These are phyloP conservation scores for Aureobasidium subglaciale DNA, from an alignment of 2,329 filamentous ascomycete species.

Conservation along the genomic window DNA sequence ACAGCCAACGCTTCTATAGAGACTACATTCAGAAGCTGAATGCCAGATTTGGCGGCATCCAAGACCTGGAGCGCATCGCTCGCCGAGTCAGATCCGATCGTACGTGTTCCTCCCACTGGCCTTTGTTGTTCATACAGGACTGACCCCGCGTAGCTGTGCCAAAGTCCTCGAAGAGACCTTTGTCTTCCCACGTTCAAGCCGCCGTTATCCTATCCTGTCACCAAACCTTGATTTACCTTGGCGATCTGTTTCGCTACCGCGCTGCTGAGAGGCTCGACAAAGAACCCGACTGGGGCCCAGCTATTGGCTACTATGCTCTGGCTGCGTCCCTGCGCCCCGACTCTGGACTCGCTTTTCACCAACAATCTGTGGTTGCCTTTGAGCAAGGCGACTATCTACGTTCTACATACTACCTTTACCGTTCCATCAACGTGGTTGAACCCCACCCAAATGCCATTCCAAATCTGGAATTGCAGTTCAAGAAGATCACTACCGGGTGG, in stretches of 20 bases:
- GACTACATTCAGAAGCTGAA: conserved; percentile 74
- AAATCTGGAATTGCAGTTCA: conserved; percentile 77
- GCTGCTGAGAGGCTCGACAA: conserved; percentile 64
- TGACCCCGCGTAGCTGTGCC: background rate
- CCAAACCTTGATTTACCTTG: conserved; percentile 74
- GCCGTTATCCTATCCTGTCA: conserved; percentile 50
- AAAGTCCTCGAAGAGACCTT: background rate
- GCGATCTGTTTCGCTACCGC: conserved; percentile 84
- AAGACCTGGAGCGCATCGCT: conserved; percentile 53
- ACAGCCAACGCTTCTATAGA: conserved; percentile 81
- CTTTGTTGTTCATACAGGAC: background rate
- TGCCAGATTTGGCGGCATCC: conserved; percentile 48
- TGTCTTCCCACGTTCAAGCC: background rate
- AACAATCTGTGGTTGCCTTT: conserved; percentile 78
- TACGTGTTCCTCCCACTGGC: background rate
- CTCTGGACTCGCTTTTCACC: conserved; percentile 79
- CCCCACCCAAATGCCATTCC: conserved; percentile 66
- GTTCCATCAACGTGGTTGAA: conserved; percentile 65
- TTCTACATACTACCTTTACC: conserved; percentile 83
- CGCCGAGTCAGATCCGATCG: conserved; percentile 23
- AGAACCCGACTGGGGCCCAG: conserved; percentile 68
- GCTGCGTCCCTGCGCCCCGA: conserved; percentile 71
- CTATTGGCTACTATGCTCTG: conserved; percentile 76
- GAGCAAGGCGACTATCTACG: conserved; percentile 73
- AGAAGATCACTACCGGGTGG: conserved; percentile 54